phyloP scores from a whole-genome alignment of 129 eudicot genomes.

The Pittosporum tobira region DNA sequence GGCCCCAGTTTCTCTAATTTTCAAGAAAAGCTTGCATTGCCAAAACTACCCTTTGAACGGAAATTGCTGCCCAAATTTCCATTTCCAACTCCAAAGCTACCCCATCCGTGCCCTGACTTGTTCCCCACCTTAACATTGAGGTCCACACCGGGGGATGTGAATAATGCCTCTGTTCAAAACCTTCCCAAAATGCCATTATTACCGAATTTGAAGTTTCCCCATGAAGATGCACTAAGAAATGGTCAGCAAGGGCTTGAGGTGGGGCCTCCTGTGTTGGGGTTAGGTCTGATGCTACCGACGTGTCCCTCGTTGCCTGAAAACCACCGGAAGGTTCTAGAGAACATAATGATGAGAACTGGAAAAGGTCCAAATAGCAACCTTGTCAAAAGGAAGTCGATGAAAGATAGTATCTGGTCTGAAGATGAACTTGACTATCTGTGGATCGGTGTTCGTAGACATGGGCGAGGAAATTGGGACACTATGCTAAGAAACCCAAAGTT shows the following conservation, averaged over 20 bases:
- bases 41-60: conserved; percentile 17
- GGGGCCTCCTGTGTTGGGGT: conserved; percentile 39
- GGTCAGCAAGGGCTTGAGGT: conserved; percentile 50
- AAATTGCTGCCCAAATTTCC: conserved; percentile 46
- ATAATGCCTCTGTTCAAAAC: conserved; percentile 19
- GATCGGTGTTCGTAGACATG: conserved; percentile 94
- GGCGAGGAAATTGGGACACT: conserved; percentile 79
- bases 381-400: conserved; percentile 34
- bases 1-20: conserved; percentile 30
- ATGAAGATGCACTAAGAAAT: conserved; percentile 20
- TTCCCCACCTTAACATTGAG: conserved; percentile 63
- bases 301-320: conserved; percentile 65
- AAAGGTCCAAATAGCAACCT: conserved; percentile 46
- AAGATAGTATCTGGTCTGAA: conserved; percentile 84
- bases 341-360: conserved; percentile 68
- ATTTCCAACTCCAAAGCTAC: conserved; percentile 33
- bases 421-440: conserved; percentile 92
- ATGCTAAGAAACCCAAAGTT: conserved; percentile 70
- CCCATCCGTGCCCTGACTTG: conserved; percentile 41
- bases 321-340: conserved; percentile 84
- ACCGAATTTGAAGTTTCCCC: conserved; percentile 51
- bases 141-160: conserved; percentile 35
- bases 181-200: conserved; percentile 43
- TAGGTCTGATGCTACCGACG: too few species aligned
- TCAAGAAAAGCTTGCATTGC: conserved; percentile 37